phyloP scores from a whole-genome alignment of 768 basidiomycete genomes.

The Tricholoma sp. region DNA sequence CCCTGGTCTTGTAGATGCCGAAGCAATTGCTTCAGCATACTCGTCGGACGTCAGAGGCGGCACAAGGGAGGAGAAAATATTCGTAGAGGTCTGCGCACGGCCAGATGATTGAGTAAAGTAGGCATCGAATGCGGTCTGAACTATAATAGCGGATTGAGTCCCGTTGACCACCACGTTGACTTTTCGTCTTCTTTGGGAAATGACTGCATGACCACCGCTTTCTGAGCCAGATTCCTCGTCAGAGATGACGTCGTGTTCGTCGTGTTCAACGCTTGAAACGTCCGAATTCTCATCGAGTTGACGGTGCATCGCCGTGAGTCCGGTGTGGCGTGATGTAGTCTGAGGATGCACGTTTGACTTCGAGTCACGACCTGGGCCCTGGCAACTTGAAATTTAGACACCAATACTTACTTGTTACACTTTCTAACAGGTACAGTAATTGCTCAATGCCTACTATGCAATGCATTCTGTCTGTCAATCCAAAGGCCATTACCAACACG shows the following conservation, averaged over 20 bases:
- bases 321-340: too few relatives aligned
- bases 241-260: constrained; percentile 8
- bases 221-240: constrained; percentile 15
- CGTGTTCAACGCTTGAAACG: constrained; percentile 10
- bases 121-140: constrained; percentile 73
- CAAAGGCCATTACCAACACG: too few relatives aligned
- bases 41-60: constrained; percentile 67
- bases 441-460: too few relatives aligned
- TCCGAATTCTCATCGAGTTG: neutral
- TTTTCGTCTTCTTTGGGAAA: constrained; percentile 9
- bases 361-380: too few relatives aligned
- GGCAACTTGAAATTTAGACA: too few relatives aligned
- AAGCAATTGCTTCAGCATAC: constrained; percentile 38
- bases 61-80: constrained; percentile 73
- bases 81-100: constrained; percentile 67
- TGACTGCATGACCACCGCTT: constrained; percentile 1
- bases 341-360: too few relatives aligned
- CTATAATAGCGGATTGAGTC: constrained; percentile 33
- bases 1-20: constrained; percentile 20
- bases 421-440: neutral
- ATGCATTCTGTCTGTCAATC: too few relatives aligned
- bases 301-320: neutral
- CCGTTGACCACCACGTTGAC: constrained; percentile 7
- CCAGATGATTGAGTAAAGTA: constrained; percentile 70
- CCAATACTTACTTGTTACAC: too few relatives aligned